Evolutionary conservation across 371 early-diverging fungal species (phyloP).

Genomic region (Umbelopsis sp.): DNA sequence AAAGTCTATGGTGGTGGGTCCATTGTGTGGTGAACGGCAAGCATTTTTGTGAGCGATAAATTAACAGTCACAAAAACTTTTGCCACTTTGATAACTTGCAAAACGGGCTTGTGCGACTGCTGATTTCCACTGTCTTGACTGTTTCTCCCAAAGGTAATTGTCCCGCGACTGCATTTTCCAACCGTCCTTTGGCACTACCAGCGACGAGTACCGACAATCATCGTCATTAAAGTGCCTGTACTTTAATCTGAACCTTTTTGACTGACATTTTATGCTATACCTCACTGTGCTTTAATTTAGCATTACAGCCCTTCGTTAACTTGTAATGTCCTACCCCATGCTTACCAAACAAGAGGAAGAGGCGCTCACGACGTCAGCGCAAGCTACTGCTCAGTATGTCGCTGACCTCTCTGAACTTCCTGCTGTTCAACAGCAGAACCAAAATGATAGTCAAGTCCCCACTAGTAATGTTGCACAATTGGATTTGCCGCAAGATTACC

Average conservation of each 20-base stretch:
- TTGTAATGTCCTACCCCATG: conserved; percentile 17
- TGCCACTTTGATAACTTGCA: background rate
- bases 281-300: background rate
- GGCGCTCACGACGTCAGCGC: conserved; percentile 6
- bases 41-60: background rate
- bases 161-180: conserved; percentile 1
- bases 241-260: background rate
- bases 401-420: conserved; percentile 5
- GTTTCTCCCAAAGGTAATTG: background rate
- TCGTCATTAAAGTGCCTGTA: too few species aligned
- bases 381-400: conserved; percentile 8
- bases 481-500: conserved; percentile 2
- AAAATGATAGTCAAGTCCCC: background rate
- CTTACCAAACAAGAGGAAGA: conserved; percentile 8
- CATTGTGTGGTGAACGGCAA: background rate
- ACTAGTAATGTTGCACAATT: conserved; percentile 17
- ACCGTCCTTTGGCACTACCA: background rate
- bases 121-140: conserved; percentile 10
- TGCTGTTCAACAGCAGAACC: background rate
- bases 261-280: background rate
- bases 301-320: background rate
- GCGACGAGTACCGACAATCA: background rate
- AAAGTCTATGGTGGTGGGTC: too few species aligned
- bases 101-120: conserved; percentile 8
- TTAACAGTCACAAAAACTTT: conserved; percentile 15